Percentiles rank a stretch among this genome's conserved stretches.
These are phyloP conservation scores for Aspergillus spinulosporus DNA, from an alignment of 2,329 filamentous ascomycete species.

Conservation along the genomic window DNA sequence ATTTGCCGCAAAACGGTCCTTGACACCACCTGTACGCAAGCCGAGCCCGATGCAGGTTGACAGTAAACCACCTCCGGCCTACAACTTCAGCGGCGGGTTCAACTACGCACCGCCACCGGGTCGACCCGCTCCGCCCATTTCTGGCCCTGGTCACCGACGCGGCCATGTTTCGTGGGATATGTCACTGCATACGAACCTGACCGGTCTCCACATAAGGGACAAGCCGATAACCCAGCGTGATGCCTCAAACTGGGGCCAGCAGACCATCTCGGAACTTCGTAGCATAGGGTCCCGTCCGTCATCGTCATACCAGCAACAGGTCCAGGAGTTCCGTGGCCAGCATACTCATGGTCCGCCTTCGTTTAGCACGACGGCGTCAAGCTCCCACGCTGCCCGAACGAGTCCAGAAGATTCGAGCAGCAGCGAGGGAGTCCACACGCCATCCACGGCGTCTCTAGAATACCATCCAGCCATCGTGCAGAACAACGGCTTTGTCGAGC, in stretches of 20 bases:
- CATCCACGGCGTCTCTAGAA: conserved; percentile 49
- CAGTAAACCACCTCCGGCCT: conserved; percentile 34
- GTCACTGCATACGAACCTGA: conserved; percentile 47
- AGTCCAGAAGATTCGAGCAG: conserved; percentile 53
- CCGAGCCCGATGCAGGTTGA: conserved; percentile 80
- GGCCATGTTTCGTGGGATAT: conserved; percentile 53
- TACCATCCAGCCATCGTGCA: conserved; percentile 52
- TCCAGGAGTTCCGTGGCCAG: conserved; percentile 31
- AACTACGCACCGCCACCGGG: conserved; percentile 35
- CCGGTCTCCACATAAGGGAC: conserved; percentile 44
- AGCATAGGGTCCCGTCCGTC: conserved; percentile 39
- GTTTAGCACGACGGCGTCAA: conserved; percentile 27
- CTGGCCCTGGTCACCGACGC: conserved; percentile 46
- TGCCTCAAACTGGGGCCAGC: conserved; percentile 46
- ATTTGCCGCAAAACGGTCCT: conserved; percentile 57
- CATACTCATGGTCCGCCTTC: conserved; percentile 25
- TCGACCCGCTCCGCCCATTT: conserved; percentile 44
- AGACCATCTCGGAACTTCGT: conserved; percentile 45
- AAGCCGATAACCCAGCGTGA: conserved; percentile 38
- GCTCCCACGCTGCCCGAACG: conserved; percentile 38
- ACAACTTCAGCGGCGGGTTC: conserved; percentile 37
- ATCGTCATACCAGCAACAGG: conserved; percentile 35
- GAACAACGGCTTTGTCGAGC: conserved; percentile 50
- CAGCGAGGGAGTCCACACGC: conserved; percentile 51
- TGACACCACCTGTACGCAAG: conserved; percentile 63